Base-by-base conservation (phyloP, 352 stramenopile genomes). In the Phytopythium delawarense region DNA sequence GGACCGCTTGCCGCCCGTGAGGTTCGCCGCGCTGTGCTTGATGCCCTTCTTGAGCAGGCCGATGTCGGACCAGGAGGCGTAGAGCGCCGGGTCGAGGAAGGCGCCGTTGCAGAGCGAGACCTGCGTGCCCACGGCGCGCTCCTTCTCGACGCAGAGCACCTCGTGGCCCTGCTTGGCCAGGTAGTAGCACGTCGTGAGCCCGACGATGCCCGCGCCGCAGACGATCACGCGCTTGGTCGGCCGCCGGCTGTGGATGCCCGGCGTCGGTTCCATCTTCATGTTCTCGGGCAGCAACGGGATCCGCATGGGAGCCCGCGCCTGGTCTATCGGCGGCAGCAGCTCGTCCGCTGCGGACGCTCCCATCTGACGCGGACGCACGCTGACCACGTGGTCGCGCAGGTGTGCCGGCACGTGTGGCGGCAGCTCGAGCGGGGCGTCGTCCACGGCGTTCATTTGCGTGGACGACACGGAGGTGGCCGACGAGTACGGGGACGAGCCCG, bases 71-170 rank as follows among this genome's bases (percentile, higher is more conserved):
- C 87, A 92, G 61, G 81, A 91, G 34, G 81, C 74, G 60, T 95
- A 95, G 50, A 95, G 69, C 32, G 87, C 78, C 34, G 87, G 86
- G 59, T 95, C 87, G 23, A 95, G 64, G 66, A 95, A 94, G 8
- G 84, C 84, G 21, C 83, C 83, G 56, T 95, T 91, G 70, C 84
- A 92, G 16, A 82, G 80, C 57, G 81, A 92, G 52, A 88, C 82
- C 64, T 94, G 85, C 21, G 83, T 95, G 20, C 82, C 87, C 16
- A 94, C 87, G 15, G 66, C 66, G n/a, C 74, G 63, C 57, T 95
- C 87, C 56, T 92, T 92, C 61, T 95, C 87, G 15, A 95, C 86
- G 49, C 87, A 95, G 7, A 95, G 69, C 52, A 95, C 87, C 63
- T 95, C 87, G 59, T 95, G 87, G 62, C 87, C 87, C 56, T 90